A percentile compares a stretch with the other conserved stretches of the same genome.
Conservation (phyloP, 148 eudicot species). For the Chenopodium suecicum region DNA sequence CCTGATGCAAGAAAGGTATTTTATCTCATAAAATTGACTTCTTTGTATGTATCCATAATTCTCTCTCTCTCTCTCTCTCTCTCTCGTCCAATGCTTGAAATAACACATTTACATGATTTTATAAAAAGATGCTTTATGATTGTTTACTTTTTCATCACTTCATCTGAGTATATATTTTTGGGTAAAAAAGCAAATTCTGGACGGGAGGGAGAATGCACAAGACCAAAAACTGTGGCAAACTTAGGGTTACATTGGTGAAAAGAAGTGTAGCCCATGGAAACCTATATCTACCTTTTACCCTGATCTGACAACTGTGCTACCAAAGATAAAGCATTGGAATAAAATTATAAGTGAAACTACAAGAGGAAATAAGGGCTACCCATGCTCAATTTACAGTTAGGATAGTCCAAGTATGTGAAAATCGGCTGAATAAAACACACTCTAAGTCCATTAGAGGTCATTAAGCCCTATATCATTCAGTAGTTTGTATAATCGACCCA, state of each 20-base stretch:
- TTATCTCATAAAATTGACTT: not conserved
- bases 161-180: not conserved
- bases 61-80: no score
- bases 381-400: no score
- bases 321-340: no score
- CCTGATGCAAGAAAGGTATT: slow-evolving; percentile 91
- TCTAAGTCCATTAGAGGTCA: no score
- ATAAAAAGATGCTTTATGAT: not conserved
- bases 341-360: no score
- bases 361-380: no score
- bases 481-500: no score
- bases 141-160: not conserved
- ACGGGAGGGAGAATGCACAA: no score
- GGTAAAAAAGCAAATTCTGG: not conserved
- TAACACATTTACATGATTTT: not conserved
- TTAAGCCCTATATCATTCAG: no score
- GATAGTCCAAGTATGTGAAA: no score
- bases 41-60: not conserved
- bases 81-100: not conserved
- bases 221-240: not conserved
- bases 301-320: no score
- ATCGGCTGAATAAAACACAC: no score
- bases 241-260: not conserved
- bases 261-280: not conserved
- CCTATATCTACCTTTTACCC: not conserved